Evolutionary conservation across 2,329 filamentous ascomycete species (phyloP).

Genomic region (Leptographium wingfieldii): DNA sequence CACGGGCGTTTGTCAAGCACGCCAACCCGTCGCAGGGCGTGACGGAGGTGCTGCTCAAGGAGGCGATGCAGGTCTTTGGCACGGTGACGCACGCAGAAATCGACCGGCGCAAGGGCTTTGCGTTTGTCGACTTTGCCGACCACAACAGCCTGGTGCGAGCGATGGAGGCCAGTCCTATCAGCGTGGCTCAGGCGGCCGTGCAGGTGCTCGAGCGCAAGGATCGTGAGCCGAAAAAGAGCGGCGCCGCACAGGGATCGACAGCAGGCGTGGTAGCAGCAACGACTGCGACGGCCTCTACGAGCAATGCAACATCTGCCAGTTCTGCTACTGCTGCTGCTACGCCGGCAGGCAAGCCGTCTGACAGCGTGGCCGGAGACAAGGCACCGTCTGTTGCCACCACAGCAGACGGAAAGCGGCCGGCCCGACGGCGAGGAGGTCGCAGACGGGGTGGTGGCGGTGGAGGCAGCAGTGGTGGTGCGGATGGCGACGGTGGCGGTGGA

Average conservation of each 20-base stretch:
- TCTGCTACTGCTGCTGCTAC: too few species aligned
- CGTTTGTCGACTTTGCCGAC: conserved; percentile 79
- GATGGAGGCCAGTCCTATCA: conserved; percentile 66
- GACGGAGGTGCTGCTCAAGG: conserved; percentile 66
- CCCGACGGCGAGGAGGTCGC: conserved; percentile 10
- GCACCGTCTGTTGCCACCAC: neutral
- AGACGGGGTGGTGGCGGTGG: conserved; percentile 8
- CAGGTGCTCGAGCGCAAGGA: conserved; percentile 77
- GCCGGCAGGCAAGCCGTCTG: neutral
- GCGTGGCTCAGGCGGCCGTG: conserved; percentile 74
- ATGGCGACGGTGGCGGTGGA: neutral
- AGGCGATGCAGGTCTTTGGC: conserved; percentile 63
- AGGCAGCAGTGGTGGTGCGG: neutral
- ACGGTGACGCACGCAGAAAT: conserved; percentile 72
- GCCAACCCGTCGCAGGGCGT: conserved; percentile 85
- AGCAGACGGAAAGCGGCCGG: conserved; percentile 8
- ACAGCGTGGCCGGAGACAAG: neutral
- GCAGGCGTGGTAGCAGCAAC: neutral
- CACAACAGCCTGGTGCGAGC: conserved; percentile 63
- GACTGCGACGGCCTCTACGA: too few species aligned
- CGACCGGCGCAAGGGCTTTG: conserved; percentile 88
- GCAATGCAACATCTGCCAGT: neutral
- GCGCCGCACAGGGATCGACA: neutral
- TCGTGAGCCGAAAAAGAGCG: conserved; percentile 20
- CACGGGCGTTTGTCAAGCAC: conserved; percentile 67